Percentiles rank a stretch among this genome's conserved stretches.
Evolutionary conservation across 768 basidiomycete species (phyloP).

Genomic region (Suillus cothurnatus): DNA sequence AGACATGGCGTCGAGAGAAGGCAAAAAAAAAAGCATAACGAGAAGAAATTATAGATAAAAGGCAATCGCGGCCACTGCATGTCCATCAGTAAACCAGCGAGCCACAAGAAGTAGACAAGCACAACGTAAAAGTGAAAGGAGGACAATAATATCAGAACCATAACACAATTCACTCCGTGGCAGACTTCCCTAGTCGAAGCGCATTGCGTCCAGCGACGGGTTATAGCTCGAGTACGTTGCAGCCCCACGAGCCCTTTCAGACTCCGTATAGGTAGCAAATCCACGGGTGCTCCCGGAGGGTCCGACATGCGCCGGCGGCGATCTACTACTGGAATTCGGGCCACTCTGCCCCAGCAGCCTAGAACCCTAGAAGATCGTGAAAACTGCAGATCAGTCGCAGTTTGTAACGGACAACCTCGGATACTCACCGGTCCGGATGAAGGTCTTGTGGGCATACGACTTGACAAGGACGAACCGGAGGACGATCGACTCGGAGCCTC

Average conservation of each 20-base stretch:
- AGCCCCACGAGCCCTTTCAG: constrained; percentile 26
- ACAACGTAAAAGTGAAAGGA: neutral
- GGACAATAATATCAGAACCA: neutral
- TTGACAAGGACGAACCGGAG: constrained; percentile 34
- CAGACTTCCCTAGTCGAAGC: constrained; percentile 20
- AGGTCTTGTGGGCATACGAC: constrained; percentile 34
- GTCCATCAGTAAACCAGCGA: constrained; percentile 4
- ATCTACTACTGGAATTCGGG: constrained; percentile 15
- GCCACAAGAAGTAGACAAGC: neutral
- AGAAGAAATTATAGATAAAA: neutral
- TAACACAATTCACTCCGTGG: constrained; percentile 7
- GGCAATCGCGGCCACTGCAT: neutral
- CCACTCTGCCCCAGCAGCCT: constrained; percentile 23
- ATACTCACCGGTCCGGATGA: constrained; percentile 30
- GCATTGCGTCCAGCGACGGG: constrained; percentile 25
- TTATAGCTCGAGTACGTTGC: constrained; percentile 25
- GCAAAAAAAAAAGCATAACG: neutral
- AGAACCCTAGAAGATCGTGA: constrained; percentile 23
- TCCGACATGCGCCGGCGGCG: constrained; percentile 21
- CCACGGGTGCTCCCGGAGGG: constrained; percentile 16
- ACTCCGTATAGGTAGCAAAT: constrained; percentile 23
- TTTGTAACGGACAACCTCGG: constrained; percentile 1
- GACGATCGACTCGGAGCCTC: constrained; percentile 35
- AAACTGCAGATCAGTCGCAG: neutral
- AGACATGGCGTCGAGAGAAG: neutral